Percentiles rank a stretch among this genome's conserved stretches.
phyloP scores from a whole-genome alignment of 208 protist species.

The Acanthamoeba castellanii region DNA sequence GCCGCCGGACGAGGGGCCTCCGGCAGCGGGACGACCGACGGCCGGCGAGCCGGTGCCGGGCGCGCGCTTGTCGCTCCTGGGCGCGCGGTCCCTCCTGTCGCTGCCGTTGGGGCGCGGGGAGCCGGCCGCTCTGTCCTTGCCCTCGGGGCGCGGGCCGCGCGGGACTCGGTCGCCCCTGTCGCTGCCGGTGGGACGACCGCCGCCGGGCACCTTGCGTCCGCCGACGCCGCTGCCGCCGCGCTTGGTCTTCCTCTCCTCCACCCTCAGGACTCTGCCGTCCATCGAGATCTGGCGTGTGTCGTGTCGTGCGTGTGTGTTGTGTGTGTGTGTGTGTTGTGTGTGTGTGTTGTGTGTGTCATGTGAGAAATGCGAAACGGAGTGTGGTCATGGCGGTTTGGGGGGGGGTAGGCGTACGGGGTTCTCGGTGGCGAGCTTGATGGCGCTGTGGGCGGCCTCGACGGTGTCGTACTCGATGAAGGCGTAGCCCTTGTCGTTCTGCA shows the following conservation, averaged over 20 bases:
- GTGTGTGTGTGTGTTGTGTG: too few relatives aligned
- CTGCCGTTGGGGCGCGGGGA: slow-evolving; percentile 2
- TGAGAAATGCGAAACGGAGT: neutral
- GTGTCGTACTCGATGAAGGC: slow-evolving; percentile 56
- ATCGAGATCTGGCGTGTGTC: slow-evolving; percentile 31
- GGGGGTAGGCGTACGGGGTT: neutral
- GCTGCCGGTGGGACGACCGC: neutral
- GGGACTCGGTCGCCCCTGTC: neutral
- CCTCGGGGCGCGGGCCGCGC: neutral
- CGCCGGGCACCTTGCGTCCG: neutral
- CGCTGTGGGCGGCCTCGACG: neutral
- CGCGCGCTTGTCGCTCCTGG: neutral
- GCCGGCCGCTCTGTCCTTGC: neutral
- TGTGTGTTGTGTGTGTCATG: neutral
- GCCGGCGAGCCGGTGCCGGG: neutral
- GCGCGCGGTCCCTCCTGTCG: neutral
- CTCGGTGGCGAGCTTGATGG: neutral
- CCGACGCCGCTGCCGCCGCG: neutral
- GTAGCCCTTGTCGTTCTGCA: slow-evolving; percentile 43
- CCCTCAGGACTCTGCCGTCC: slow-evolving; percentile 22
- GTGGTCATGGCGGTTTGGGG: neutral
- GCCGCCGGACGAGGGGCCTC: too few relatives aligned
- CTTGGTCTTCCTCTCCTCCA: slow-evolving; percentile 49
- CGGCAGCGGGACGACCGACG: neutral
- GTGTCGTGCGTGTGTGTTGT: too few relatives aligned